Percentiles rank a stretch among this genome's conserved stretches.
Conservation (phyloP, 1,139 yeast species). For the Spencermartinsiella ligniputridi region DNA sequence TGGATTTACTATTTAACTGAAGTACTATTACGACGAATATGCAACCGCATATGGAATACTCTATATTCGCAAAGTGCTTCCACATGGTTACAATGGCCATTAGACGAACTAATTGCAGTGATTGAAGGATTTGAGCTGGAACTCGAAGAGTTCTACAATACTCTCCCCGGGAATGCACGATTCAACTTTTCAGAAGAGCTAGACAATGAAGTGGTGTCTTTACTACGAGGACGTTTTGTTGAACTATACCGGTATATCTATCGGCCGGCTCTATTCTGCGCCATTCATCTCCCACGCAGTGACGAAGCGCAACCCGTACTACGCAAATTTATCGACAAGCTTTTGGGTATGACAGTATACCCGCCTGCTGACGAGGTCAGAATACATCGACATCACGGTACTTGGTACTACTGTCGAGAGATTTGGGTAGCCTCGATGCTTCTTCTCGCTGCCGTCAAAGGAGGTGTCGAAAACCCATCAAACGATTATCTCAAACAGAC, state of each 20-base stretch:
- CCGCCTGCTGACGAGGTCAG: slow-evolving; percentile 12
- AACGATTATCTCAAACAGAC: slow-evolving; percentile 12
- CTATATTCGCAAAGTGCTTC: slow-evolving; percentile 14
- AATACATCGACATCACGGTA: slow-evolving; percentile 19
- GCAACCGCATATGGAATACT: slow-evolving; percentile 15
- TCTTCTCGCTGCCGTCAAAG: slow-evolving; percentile 15
- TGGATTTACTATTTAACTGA: slow-evolving; percentile 20
- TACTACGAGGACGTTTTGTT: slow-evolving; percentile 15
- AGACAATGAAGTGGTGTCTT: slow-evolving; percentile 13
- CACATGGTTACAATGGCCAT: slow-evolving; percentile 15
- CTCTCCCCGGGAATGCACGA: slow-evolving; percentile 15
- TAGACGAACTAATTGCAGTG: slow-evolving; percentile 13
- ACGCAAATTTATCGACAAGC: slow-evolving; percentile 15
- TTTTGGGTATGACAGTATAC: slow-evolving; percentile 10
- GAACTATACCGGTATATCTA: slow-evolving; percentile 18
- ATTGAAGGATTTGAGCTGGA: slow-evolving; percentile 16
- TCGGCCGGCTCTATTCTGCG: slow-evolving; percentile 19
- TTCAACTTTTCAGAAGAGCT: slow-evolving; percentile 15
- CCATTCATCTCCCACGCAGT: slow-evolving; percentile 14
- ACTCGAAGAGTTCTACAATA: slow-evolving; percentile 16
- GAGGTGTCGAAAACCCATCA: slow-evolving; percentile 13
- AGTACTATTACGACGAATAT: slow-evolving; percentile 14
- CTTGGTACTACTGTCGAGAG: slow-evolving; percentile 17
- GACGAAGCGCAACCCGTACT: slow-evolving; percentile 12
- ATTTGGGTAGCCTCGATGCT: slow-evolving; percentile 14